Evolutionary conservation across 306 rosid genomes (phyloP).

Genomic region (Cucumis hystrix): DNA sequence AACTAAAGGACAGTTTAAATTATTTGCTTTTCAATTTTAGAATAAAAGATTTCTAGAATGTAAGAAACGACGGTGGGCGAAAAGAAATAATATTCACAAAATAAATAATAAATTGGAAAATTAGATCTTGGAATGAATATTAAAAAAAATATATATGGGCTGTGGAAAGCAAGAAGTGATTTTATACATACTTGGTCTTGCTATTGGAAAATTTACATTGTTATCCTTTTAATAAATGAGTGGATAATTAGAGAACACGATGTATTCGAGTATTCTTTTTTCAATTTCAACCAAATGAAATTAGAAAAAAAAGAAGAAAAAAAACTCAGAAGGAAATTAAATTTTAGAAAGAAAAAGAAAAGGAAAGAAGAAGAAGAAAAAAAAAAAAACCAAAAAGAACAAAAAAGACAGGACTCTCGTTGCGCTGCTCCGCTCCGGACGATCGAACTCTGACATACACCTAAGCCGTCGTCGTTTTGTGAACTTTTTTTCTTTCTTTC

Average conservation of each 20-base stretch:
- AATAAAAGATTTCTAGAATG: neutral
- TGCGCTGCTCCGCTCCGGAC: neutral
- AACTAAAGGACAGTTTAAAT: neutral
- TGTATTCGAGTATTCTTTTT: neutral
- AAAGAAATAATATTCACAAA: neutral
- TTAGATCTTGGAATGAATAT: neutral
- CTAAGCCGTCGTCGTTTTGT: slow-evolving; percentile 5
- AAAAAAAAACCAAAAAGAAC: neutral
- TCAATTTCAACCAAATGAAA: neutral
- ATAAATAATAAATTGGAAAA: neutral
- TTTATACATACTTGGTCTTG: neutral
- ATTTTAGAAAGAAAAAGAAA: neutral
- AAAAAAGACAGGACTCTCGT: neutral
- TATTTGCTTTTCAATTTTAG: neutral
- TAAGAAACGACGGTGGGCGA: neutral
- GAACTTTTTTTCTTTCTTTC: neutral
- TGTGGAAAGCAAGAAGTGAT: neutral
- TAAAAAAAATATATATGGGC: neutral
- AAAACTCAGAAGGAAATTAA: neutral
- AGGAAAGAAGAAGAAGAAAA: too few species aligned
- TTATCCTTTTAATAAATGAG: neutral
- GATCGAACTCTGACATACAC: slow-evolving; percentile 6
- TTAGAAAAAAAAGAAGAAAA: neutral
- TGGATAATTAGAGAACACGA: neutral
- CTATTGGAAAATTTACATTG: neutral